Conservation (phyloP, 2,329 filamentous ascomycete genomes). For the Exophiala dermatitidis region DNA sequence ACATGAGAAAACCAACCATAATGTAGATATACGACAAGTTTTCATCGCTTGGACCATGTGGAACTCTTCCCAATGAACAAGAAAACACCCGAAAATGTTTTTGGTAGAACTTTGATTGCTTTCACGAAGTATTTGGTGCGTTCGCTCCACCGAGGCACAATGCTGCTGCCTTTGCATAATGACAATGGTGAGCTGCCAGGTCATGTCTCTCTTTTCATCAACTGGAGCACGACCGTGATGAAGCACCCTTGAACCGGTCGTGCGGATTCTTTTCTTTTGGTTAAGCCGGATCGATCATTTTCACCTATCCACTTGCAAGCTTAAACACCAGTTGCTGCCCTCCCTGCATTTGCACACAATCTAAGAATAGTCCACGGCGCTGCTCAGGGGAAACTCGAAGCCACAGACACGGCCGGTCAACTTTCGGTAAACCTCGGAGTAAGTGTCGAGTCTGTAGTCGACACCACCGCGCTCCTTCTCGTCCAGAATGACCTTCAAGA, state of each 20-base stretch:
- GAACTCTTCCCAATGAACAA: too few relatives aligned
- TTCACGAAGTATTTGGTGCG: neutral
- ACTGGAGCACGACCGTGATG: neutral
- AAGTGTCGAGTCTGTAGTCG: constrained; percentile 99
- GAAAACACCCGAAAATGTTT: neutral
- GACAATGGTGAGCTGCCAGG: constrained; percentile 2
- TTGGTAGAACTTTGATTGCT: neutral
- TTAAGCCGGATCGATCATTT: neutral
- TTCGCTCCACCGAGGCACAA: constrained; percentile 11
- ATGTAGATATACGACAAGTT: neutral
- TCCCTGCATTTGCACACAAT: constrained; percentile 38
- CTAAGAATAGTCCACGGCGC: constrained; percentile 63
- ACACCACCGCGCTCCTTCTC: constrained; percentile 99
- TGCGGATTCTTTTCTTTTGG: neutral
- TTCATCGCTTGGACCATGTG: too few relatives aligned
- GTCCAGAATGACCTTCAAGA: constrained; percentile 97
- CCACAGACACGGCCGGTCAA: constrained; percentile 92
- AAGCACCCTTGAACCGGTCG: neutral
- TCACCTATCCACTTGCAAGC: neutral
- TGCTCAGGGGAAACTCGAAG: constrained; percentile 96
- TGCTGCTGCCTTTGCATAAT: constrained; percentile 6
- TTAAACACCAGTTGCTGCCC: neutral
- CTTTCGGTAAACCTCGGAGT: constrained; percentile 98
- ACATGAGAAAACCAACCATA: neutral
- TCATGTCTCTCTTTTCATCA: neutral